Conservation (phyloP, 192 early-diverging fungal genomes). For the Funneliformis geosporum region DNA sequence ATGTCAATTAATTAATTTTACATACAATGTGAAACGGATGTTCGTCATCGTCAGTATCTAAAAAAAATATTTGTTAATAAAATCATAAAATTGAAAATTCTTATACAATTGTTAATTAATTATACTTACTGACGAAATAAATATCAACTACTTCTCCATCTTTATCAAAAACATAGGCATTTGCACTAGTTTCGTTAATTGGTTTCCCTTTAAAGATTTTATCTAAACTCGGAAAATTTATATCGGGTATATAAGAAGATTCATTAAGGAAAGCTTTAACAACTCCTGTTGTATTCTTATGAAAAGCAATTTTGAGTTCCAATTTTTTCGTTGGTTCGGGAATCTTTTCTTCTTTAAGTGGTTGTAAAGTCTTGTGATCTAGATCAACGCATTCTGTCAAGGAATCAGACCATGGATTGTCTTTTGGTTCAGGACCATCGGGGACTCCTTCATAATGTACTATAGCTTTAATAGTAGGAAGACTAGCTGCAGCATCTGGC, state of each 20-base stretch:
- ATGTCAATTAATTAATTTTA: constrained; percentile 27
- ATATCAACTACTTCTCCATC: constrained; percentile 40
- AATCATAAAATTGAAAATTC: constrained; percentile 29
- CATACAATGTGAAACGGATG: constrained; percentile 47
- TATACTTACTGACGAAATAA: constrained; percentile 34
- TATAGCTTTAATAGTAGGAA: constrained; percentile 42
- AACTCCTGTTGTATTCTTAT: constrained; percentile 30
- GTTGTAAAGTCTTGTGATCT: constrained; percentile 41
- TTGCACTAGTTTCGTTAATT: constrained; percentile 40
- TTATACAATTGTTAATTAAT: constrained; percentile 31
- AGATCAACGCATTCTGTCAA: constrained; percentile 41
- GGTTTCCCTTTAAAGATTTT: constrained; percentile 35
- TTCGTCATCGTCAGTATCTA: constrained; percentile 23
- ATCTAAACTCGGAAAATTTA: constrained; percentile 36
- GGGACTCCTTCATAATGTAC: constrained; percentile 49
- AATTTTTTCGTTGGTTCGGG: constrained; percentile 32
- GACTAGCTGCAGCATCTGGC: constrained; percentile 35
- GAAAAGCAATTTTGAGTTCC: constrained; percentile 26
- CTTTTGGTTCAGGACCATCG: constrained; percentile 30
- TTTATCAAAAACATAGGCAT: constrained; percentile 41
- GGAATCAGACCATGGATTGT: constrained; percentile 39
- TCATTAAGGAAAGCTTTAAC: constrained; percentile 33
- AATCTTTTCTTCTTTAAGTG: constrained; percentile 36
- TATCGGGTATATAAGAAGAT: constrained; percentile 32
- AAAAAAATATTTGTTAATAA: constrained; percentile 26